Conservation (phyloP, 257 asterid genomes). For the Gentiana straminea region DNA sequence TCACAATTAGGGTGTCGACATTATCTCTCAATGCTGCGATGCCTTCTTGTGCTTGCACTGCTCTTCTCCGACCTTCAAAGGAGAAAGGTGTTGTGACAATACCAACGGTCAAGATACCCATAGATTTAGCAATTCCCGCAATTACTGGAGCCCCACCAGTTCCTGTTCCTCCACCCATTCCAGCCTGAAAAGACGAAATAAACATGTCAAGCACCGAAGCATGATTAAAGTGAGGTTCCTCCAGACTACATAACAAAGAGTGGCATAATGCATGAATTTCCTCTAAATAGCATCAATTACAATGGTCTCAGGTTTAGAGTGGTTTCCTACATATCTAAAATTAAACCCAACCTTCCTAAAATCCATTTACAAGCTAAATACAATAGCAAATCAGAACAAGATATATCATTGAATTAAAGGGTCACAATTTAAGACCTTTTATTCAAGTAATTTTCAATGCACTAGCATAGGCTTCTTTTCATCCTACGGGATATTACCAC, state of each 20-base stretch:
- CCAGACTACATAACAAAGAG: constrained; percentile 1
- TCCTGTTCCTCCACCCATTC: constrained; percentile 99
- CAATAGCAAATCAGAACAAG: no score
- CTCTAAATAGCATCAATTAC: not conserved
- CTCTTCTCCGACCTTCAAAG: constrained; percentile 93
- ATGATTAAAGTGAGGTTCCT: constrained; percentile 2
- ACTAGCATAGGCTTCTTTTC: no score
- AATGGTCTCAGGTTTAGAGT: not conserved
- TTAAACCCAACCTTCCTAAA: not conserved
- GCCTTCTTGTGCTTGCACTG: constrained; percentile 98
- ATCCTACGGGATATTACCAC: no score
- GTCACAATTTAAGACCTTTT: no score
- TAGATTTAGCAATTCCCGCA: constrained; percentile 80
- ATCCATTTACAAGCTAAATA: constrained; percentile 3
- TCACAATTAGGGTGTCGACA: constrained; percentile 89
- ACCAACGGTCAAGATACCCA: constrained; percentile 95
- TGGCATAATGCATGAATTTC: not conserved
- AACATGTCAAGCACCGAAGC: constrained; percentile 1
- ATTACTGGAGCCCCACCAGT: constrained; percentile 96
- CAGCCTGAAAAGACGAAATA: constrained; percentile 46
- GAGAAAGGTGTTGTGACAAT: constrained; percentile 93
- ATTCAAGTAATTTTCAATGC: no score
- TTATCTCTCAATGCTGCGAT: constrained; percentile 87
- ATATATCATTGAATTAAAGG: no score
- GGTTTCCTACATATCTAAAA: not conserved